Conservation (phyloP, 108 stramenopile genomes). For the Mediolabrus comicus region DNA sequence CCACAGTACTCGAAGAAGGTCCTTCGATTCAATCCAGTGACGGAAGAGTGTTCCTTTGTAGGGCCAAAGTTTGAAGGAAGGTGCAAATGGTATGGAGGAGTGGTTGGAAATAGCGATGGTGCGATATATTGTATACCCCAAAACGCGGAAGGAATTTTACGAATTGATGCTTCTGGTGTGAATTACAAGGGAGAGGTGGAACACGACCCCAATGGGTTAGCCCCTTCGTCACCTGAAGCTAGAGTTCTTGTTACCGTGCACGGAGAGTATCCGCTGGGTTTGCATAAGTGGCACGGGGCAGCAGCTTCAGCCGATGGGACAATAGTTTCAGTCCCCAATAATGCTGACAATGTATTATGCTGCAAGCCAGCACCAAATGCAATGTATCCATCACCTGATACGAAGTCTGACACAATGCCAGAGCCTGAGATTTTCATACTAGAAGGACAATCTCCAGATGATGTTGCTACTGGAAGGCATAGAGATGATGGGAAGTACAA, state of each 20-base stretch:
- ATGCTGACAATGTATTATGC: slow-evolving; percentile 76
- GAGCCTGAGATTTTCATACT: slow-evolving; percentile 33
- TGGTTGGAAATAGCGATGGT: slow-evolving; percentile 70
- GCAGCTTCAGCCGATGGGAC: slow-evolving; percentile 56
- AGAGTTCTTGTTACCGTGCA: slow-evolving; percentile 53
- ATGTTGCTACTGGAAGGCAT: slow-evolving; percentile 69
- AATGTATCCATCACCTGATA: slow-evolving; percentile 23
- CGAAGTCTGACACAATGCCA: neutral
- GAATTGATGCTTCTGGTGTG: slow-evolving; percentile 60
- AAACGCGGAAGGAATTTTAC: slow-evolving; percentile 51
- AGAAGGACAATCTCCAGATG: slow-evolving; percentile 26
- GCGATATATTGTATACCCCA: slow-evolving; percentile 88
- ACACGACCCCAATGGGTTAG: neutral
- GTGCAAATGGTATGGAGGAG: slow-evolving; percentile 91
- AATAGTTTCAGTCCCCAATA: slow-evolving; percentile 78
- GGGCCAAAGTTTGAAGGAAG: slow-evolving; percentile 64
- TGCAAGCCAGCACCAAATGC: slow-evolving; percentile 48
- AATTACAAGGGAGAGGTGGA: slow-evolving; percentile 18
- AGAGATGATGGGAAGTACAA: slow-evolving; percentile 87
- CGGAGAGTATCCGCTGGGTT: slow-evolving; percentile 59
- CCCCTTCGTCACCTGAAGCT: slow-evolving; percentile 12
- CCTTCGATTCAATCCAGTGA: slow-evolving; percentile 70
- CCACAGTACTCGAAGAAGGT: slow-evolving; percentile 75
- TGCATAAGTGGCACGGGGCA: slow-evolving; percentile 89
- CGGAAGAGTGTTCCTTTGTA: slow-evolving; percentile 54